phyloP scores from a whole-genome alignment of 2,329 filamentous ascomycete genomes.

The Trichoderma aggressivum region DNA sequence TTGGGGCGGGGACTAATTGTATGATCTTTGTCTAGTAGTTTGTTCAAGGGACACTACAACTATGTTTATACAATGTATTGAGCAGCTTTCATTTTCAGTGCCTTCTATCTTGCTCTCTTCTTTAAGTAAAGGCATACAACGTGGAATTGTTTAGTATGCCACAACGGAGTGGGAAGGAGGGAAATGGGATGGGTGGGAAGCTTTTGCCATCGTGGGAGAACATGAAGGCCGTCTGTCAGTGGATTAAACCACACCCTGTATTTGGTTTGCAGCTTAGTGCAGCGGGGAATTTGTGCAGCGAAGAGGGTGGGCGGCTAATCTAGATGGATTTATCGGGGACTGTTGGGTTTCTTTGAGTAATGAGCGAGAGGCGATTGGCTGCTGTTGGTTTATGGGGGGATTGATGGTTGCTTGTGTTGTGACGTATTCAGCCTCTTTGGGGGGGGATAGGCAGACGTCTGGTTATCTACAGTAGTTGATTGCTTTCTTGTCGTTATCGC shows the following conservation, averaged over 20 bases:
- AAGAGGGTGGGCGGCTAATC: neutral
- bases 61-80: neutral
- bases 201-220: neutral
- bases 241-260: neutral
- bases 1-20: neutral
- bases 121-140: accelerated
- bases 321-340: neutral
- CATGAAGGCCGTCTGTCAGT: neutral
- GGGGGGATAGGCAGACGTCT: neutral
- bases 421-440: neutral
- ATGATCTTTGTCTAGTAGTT: neutral
- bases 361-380: neutral
- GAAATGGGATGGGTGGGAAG: neutral
- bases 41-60: neutral
- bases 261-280: neutral
- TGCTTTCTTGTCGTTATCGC: neutral
- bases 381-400: neutral
- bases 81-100: neutral
- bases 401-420: neutral
- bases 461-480: neutral
- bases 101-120: neutral
- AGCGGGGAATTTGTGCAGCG: neutral
- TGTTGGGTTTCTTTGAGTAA: neutral
- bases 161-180: neutral
- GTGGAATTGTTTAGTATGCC: neutral